Conservation (phyloP, 1,284 basidiomycete species). For the Cryptococcus sp. region DNA sequence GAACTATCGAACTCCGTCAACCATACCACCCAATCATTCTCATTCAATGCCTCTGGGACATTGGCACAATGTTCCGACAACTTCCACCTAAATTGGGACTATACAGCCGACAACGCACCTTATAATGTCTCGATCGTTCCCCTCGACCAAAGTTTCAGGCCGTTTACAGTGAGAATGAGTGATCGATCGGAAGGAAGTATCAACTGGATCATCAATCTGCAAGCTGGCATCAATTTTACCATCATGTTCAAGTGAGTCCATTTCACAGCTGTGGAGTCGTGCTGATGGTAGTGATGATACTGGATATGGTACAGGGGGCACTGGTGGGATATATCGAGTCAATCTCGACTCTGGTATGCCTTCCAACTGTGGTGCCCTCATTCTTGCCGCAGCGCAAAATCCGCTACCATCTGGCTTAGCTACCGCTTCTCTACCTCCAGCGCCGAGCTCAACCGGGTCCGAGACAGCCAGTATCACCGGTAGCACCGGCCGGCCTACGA, state of each 20-base stretch:
- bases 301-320: slow-evolving; percentile 30
- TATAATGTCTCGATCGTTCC: slow-evolving; percentile 34
- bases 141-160: slow-evolving; percentile 23
- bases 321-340: slow-evolving; percentile 28
- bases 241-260: slow-evolving; percentile 36
- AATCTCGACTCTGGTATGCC: neutral
- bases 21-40: slow-evolving; percentile 27
- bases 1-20: slow-evolving; percentile 14
- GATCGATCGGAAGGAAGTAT: slow-evolving; percentile 12
- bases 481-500: neutral
- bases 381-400: neutral
- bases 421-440: slow-evolving; percentile 1
- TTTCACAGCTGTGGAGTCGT: neutral
- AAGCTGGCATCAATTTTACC: slow-evolving; percentile 26
- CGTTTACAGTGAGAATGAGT: slow-evolving; percentile 20
- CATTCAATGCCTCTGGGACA: slow-evolving; percentile 23
- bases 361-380: neutral
- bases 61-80: slow-evolving; percentile 25
- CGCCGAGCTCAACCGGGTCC: neutral
- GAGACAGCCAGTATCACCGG: slow-evolving; percentile 2
- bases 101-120: slow-evolving; percentile 20
- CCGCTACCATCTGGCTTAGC: neutral
- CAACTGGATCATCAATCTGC: slow-evolving; percentile 28
- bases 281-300: neutral
- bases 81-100: slow-evolving; percentile 27